A percentile compares a stretch with the other conserved stretches of the same genome.
These are phyloP conservation scores for Zostera marina DNA, from an alignment of 116 monocot genomes.

Conservation along the genomic window DNA sequence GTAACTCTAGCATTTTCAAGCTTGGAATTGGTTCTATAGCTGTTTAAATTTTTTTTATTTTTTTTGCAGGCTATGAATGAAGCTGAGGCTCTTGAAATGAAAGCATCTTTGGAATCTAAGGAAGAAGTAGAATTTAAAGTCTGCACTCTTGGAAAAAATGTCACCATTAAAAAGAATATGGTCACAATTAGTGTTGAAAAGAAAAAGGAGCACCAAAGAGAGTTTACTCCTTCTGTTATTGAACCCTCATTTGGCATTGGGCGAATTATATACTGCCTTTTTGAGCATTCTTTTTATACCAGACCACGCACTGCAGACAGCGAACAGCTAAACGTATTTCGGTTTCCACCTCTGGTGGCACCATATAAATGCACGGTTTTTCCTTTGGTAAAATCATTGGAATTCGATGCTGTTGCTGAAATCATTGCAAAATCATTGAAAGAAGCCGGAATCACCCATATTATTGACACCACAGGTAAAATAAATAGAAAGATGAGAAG, in stretches of 20 bases:
- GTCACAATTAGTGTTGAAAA: slow-evolving; percentile 75
- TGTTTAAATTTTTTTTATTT: background rate
- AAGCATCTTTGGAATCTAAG: slow-evolving; percentile 55
- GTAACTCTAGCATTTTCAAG: slow-evolving; percentile 12
- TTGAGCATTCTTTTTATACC: slow-evolving; percentile 84
- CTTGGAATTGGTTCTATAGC: background rate
- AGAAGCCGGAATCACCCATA: slow-evolving; percentile 65
- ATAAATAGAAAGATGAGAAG: background rate
- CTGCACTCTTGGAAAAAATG: slow-evolving; percentile 66
- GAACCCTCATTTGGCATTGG: slow-evolving; percentile 99
- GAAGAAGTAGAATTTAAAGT: slow-evolving; percentile 72
- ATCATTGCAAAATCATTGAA: slow-evolving; percentile 47
- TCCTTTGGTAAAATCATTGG: slow-evolving; percentile 57
- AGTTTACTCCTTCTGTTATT: slow-evolving; percentile 86
- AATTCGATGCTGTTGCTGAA: slow-evolving; percentile 77
- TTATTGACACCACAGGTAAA: slow-evolving; percentile 90
- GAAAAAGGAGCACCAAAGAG: slow-evolving; percentile 88
- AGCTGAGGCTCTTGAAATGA: slow-evolving; percentile 62
- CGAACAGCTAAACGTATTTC: slow-evolving; percentile 84
- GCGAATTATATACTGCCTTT: slow-evolving; percentile 86
- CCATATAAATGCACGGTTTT: slow-evolving; percentile 93
- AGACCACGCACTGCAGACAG: slow-evolving; percentile 56
- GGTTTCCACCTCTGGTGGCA: slow-evolving; percentile 76
- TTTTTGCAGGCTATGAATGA: slow-evolving; percentile 58
- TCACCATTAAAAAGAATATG: slow-evolving; percentile 70